phyloP scores from a whole-genome alignment of 306 rosid genomes.

The Trichosanthes cucumerina region DNA sequence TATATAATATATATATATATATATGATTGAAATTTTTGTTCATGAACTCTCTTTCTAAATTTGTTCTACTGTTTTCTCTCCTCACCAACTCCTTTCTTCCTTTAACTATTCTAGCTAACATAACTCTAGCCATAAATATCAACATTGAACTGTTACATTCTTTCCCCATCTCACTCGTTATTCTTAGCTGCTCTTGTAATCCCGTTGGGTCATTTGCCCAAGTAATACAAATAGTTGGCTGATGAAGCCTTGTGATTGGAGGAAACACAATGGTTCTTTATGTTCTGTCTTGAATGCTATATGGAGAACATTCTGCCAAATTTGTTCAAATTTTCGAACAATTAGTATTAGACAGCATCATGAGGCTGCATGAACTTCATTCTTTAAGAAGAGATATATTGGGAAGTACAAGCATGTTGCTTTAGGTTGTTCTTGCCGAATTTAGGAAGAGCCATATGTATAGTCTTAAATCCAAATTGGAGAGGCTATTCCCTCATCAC shows the following conservation, averaged over 20 bases:
- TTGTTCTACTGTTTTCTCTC: not conserved
- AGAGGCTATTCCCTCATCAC: not conserved
- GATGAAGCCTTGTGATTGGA: not conserved
- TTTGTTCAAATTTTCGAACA: not conserved
- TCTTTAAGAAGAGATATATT: not conserved
- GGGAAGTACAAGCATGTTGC: not conserved
- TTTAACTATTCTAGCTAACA: not conserved
- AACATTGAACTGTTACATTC: not conserved
- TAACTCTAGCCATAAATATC: not conserved
- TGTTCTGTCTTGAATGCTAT: not conserved
- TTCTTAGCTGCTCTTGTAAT: not conserved
- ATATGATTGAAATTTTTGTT: not conserved
- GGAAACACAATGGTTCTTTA: not conserved
- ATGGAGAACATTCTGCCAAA: not conserved
- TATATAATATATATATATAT: too few relatives aligned
- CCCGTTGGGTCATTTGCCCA: not conserved
- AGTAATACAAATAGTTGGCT: not conserved
- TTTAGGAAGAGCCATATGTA: not conserved
- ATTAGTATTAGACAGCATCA: not conserved
- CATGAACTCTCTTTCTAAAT: not conserved
- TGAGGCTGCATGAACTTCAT: not conserved
- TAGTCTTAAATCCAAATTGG: not conserved
- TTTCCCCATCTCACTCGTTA: not conserved
- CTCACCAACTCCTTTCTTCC: not conserved
- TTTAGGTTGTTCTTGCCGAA: not conserved